A percentile compares a stretch with the other conserved stretches of the same genome.
phyloP scores from a whole-genome alignment of 148 eudicot species.

The Persicaria maculosa region DNA sequence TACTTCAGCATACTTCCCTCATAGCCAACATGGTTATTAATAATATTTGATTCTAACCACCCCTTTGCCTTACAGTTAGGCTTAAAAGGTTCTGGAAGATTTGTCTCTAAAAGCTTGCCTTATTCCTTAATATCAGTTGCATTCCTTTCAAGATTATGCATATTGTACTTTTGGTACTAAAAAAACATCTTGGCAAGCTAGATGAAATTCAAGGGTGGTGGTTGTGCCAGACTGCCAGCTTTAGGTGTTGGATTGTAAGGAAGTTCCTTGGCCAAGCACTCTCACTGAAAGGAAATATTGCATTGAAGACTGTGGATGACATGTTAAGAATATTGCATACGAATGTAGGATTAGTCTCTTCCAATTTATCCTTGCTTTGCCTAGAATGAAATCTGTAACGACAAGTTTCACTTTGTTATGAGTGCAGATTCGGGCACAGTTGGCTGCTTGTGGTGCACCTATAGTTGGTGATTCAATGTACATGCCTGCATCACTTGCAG shows the following conservation, averaged over 20 bases:
- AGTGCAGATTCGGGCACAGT: slow-evolving; percentile 82
- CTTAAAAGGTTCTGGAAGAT: no score
- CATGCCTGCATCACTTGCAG: slow-evolving; percentile 84
- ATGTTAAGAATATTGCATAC: slow-evolving; percentile 54
- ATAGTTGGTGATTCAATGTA: slow-evolving; percentile 92
- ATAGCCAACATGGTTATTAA: no score
- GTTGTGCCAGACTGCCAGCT: slow-evolving; percentile 82
- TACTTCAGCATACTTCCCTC: no score
- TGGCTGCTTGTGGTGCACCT: slow-evolving; percentile 91
- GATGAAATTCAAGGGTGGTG: slow-evolving; percentile 58
- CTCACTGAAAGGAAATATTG: slow-evolving; percentile 31
- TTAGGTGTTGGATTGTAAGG: slow-evolving; percentile 84
- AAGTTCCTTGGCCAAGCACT: slow-evolving; percentile 76
- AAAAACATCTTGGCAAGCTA: slow-evolving; percentile 22
- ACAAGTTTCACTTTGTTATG: background rate
- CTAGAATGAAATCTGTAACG: background rate
- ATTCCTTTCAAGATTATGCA: background rate
- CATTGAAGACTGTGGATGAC: slow-evolving; percentile 77
- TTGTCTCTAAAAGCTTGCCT: no score
- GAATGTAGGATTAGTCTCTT: slow-evolving; percentile 82
- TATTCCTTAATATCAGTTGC: background rate
- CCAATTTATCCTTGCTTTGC: background rate
- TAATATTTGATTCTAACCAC: no score
- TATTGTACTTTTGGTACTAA: background rate
- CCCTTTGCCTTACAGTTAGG: no score